Conservation (phyloP, 345 rosid genomes). For the Abelmoschus esculentus region DNA sequence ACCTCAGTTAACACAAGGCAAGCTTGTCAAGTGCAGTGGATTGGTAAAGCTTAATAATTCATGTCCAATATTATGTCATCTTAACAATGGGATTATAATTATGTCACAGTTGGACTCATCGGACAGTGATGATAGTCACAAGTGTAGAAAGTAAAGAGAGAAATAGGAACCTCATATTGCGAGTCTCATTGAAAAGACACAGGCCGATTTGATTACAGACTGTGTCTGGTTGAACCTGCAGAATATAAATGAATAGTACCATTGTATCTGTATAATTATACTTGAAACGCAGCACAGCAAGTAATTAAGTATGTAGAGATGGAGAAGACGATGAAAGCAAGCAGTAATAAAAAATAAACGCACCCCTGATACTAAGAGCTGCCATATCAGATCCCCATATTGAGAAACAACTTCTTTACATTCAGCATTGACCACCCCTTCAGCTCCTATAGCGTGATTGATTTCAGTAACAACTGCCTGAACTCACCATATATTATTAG, state of each 20-base stretch:
- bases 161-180: conserved; percentile 24
- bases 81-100: too few relatives aligned
- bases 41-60: too few relatives aligned
- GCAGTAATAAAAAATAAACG: neutral
- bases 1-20: too few relatives aligned
- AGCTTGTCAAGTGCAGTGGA: too few relatives aligned
- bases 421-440: conserved; percentile 55
- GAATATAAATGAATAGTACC: neutral
- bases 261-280: neutral
- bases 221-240: conserved; percentile 48
- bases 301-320: neutral
- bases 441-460: conserved; percentile 72
- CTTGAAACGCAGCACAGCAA: neutral
- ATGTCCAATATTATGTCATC: too few relatives aligned
- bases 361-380: conserved; percentile 65
- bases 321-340: too few relatives aligned
- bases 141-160: neutral
- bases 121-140: too few relatives aligned
- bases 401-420: conserved; percentile 63
- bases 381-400: conserved; percentile 70
- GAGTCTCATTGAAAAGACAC: conserved; percentile 27
- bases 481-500: neutral
- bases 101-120: too few relatives aligned
- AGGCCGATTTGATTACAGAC: conserved; percentile 58
- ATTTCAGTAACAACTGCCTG: conserved; percentile 66